Base-by-base conservation (phyloP, 495 filamentous ascomycete species). In the Immersiella caudata region DNA sequence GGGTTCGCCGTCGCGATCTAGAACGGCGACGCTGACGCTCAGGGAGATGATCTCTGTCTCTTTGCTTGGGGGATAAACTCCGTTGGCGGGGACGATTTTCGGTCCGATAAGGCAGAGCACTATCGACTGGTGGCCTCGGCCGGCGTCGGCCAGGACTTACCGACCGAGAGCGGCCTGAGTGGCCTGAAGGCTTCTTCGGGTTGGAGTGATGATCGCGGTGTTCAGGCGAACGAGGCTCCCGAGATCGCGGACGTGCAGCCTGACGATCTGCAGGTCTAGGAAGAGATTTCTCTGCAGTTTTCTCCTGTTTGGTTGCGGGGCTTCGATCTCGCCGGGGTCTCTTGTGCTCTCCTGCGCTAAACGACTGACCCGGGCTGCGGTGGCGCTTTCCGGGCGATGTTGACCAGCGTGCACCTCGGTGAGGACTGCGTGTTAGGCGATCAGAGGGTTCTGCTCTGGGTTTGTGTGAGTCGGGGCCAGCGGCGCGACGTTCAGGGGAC, bases 331-430 rank as follows among this genome's bases (percentile, higher is more conserved):
- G 70, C 46, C 77, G 79, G 36, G 79, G 72, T 66, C 77, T 78
- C 62, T 79, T 82, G 11, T 75, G 69, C 29, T 74, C 75, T 52
- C 70, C 68, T 27, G 69, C 71, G 59, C 61, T 59, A 54, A 70
- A 66, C 5, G 78, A 74, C 20, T 75, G 73, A 60, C 74, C 79
- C 20, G 72, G 75, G 69, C 73, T 80, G 26, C 79, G 79, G 24
- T 71, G 77, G 33, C 81, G 79, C 73, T 81, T 81, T 60, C 65
- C 67, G 60, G 77, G 73, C 33, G 66, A 71, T 9, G 79, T 76
- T 18, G 77, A 76, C 26, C 76, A 74, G 6, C 71, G 74, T 60
- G 67, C 71, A 67, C 67, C 62, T 22, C 76, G 77, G 14, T 65
- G 64, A 14, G 52, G 52, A 35, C 25, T 66, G 29, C 51, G 59